Percentiles rank a stretch among this genome's conserved stretches.
Evolutionary conservation across 805 yeast species (phyloP).

Genomic region (Metschnikowia chrysomelidarum): DNA sequence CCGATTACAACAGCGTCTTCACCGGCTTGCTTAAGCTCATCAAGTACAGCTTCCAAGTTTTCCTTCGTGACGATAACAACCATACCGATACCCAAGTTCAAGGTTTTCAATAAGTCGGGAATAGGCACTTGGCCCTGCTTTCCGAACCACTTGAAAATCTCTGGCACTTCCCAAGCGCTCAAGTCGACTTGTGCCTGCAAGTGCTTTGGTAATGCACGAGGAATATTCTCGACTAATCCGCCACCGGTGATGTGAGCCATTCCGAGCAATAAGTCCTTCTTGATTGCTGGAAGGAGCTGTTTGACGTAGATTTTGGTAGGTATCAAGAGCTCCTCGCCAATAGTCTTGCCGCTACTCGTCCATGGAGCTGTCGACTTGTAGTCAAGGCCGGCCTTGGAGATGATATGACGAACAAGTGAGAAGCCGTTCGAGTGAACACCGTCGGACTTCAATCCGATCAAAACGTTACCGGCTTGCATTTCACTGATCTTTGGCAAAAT

Average conservation of each 20-base stretch:
- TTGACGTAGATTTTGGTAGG: conserved; percentile 96
- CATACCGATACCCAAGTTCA: conserved; percentile 98
- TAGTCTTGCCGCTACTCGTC: conserved; percentile 58
- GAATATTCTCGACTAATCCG: conserved; percentile 93
- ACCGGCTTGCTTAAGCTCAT: conserved; percentile 57
- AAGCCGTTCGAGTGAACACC: conserved; percentile 98
- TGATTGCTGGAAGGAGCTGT: conserved; percentile 74
- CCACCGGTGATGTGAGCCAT: conserved; percentile 98
- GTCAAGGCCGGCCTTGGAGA: conserved; percentile 69
- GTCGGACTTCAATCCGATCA: conserved; percentile 84
- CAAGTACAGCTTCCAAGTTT: conserved; percentile 57
- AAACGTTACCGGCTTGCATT: conserved; percentile 77
- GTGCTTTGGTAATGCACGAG: conserved; percentile 83
- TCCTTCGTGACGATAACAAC: conserved; percentile 74
- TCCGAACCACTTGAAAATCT: conserved; percentile 92
- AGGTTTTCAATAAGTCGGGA: conserved; percentile 81
- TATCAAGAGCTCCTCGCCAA: conserved; percentile 81
- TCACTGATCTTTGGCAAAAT: conserved; percentile 68
- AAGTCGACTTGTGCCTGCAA: conserved; percentile 82
- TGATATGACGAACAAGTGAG: conserved; percentile 88
- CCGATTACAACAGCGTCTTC: conserved; percentile 66
- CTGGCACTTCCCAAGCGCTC: conserved; percentile 78
- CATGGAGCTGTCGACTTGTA: conserved; percentile 86
- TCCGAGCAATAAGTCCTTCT: conserved; percentile 70
- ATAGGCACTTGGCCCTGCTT: conserved; percentile 86